A percentile compares a stretch with the other conserved stretches of the same genome.
These are phyloP conservation scores for Alliaria petiolata DNA, from an alignment of 345 rosid genomes.

Conservation along the genomic window DNA sequence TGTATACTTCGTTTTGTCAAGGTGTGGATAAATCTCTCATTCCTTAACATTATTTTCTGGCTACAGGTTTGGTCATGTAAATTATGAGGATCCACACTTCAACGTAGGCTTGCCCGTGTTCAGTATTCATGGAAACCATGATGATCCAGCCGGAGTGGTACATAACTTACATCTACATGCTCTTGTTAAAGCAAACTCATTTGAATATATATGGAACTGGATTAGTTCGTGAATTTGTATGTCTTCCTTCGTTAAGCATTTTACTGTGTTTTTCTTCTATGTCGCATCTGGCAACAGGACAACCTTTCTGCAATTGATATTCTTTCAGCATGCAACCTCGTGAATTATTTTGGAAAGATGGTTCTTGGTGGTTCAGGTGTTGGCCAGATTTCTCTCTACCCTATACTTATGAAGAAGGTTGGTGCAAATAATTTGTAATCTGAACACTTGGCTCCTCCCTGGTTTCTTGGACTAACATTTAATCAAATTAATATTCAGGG, in stretches of 20 bases:
- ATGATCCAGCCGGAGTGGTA: constrained; percentile 99
- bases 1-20: neutral
- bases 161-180: constrained; percentile 21
- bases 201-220: neutral
- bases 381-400: constrained; percentile 87
- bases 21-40: constrained; percentile 4
- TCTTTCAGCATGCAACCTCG: constrained; percentile 94
- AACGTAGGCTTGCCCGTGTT: constrained; percentile 97
- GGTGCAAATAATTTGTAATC: constrained; percentile 22
- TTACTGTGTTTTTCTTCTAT: constrained; percentile 14
- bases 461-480: constrained; percentile 1
- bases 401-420: constrained; percentile 92
- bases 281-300: constrained; percentile 60
- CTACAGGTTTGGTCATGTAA: constrained; percentile 93
- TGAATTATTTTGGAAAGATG: constrained; percentile 98
- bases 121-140: constrained; percentile 99
- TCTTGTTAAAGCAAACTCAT: constrained; percentile 7
- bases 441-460: constrained; percentile 3
- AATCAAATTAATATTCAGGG: constrained; percentile 50
- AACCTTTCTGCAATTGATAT: constrained; percentile 96
- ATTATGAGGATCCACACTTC: constrained; percentile 98
- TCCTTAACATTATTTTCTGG: constrained; percentile 14
- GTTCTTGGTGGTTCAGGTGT: constrained; percentile 99
- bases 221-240: neutral
- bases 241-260: neutral